Conservation (phyloP, 805 yeast genomes). For the Monosporozyma solicola region DNA sequence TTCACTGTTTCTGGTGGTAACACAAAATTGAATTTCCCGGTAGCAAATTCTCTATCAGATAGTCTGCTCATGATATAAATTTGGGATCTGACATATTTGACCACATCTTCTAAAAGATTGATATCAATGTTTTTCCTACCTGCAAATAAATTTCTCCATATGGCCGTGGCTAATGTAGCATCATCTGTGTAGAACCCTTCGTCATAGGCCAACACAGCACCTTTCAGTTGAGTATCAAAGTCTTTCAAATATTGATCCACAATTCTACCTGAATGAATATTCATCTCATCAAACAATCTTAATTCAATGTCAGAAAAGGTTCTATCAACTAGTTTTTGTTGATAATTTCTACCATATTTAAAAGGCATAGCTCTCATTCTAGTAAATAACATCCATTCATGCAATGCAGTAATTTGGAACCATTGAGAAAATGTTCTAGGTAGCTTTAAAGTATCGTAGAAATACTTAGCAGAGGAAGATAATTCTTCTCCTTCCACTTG, state of each 20-base stretch:
- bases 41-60: constrained; percentile 87
- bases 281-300: constrained; percentile 78
- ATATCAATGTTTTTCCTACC: constrained; percentile 75
- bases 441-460: constrained; percentile 72
- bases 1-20: constrained; percentile 73
- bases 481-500: constrained; percentile 66
- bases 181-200: constrained; percentile 82
- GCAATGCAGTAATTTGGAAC: constrained; percentile 87
- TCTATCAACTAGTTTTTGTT: constrained; percentile 84
- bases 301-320: constrained; percentile 84
- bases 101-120: constrained; percentile 76
- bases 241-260: constrained; percentile 83
- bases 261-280: constrained; percentile 69
- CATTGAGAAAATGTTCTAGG: constrained; percentile 91
- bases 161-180: constrained; percentile 63
- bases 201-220: constrained; percentile 83
- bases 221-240: constrained; percentile 82
- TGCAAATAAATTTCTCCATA: constrained; percentile 87
- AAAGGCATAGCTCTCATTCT: constrained; percentile 96
- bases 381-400: constrained; percentile 87
- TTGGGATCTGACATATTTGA: constrained; percentile 86
- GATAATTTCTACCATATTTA: constrained; percentile 79
- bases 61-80: constrained; percentile 76
- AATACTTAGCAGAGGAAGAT: constrained; percentile 67
- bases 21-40: constrained; percentile 79